These are phyloP conservation scores for Litsea cubeba DNA, from an alignment of 164 flowering plant species.

Conservation along the genomic window DNA sequence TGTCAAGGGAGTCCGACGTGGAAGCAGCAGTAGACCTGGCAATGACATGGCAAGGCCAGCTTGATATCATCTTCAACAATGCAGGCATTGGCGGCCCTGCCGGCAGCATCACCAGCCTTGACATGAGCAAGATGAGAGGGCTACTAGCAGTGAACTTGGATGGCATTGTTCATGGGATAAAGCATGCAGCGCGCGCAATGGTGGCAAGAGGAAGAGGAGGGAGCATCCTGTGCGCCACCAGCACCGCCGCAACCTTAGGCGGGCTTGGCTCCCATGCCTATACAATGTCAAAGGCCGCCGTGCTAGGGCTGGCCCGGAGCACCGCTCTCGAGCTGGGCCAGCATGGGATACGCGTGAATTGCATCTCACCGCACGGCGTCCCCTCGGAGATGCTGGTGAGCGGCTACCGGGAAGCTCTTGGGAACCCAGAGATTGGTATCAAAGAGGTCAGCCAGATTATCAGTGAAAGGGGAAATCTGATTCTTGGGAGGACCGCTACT, in stretches of 20 bases:
- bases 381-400: conserved; percentile 65
- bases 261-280: conserved; percentile 68
- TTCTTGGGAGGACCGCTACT: conserved; percentile 47
- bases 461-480: conserved; percentile 45
- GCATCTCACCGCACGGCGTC: conserved; percentile 83
- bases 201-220: conserved; percentile 35
- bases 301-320: conserved; percentile 57
- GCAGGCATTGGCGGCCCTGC: conserved; percentile 61
- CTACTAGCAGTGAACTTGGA: conserved; percentile 44
- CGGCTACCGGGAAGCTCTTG: conserved; percentile 28
- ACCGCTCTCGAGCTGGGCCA: conserved; percentile 69
- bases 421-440: conserved; percentile 28
- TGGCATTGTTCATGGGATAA: conserved; percentile 61
- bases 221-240: conserved; percentile 63
- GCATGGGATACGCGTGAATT: conserved; percentile 77
- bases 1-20: conserved; percentile 53
- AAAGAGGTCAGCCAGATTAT: conserved; percentile 43
- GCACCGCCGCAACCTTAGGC: conserved; percentile 74
- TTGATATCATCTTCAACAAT: conserved; percentile 85
- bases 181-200: conserved; percentile 81
- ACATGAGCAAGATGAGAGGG: conserved; percentile 35
- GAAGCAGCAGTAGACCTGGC: conserved; percentile 51
- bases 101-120: conserved; percentile 54
- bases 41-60: conserved; percentile 48
- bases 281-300: conserved; percentile 61